A percentile compares a stretch with the other conserved stretches of the same genome.
These are phyloP conservation scores for Colletotrichum sp. DNA, from an alignment of 2,329 filamentous ascomycete genomes.

Conservation along the genomic window DNA sequence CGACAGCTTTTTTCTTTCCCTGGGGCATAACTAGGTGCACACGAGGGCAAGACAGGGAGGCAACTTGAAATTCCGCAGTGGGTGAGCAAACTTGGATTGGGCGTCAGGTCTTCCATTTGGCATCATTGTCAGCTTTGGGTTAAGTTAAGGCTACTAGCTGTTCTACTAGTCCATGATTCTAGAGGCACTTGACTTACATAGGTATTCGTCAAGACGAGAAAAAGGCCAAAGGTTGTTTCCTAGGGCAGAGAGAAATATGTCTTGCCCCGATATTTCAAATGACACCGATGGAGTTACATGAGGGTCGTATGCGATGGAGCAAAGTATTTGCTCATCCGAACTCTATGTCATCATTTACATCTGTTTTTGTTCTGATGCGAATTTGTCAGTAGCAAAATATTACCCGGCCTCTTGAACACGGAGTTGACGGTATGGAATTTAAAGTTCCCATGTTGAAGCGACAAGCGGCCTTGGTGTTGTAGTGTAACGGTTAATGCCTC, in stretches of 20 bases:
- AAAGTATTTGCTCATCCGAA: neutral
- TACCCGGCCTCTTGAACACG: neutral
- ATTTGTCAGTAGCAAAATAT: neutral
- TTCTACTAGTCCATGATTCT: neutral
- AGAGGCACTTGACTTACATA: neutral
- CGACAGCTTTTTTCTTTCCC: neutral
- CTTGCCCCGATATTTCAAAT: neutral
- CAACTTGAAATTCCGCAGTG: neutral
- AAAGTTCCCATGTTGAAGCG: neutral
- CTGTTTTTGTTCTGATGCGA: neutral
- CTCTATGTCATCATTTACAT: neutral
- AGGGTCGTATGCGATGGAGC: neutral
- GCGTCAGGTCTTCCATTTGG: neutral
- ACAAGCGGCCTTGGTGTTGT: neutral
- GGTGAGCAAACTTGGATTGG: neutral
- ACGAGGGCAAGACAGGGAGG: neutral
- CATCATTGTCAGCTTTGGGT: neutral
- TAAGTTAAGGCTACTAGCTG: neutral
- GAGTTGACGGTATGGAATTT: neutral
- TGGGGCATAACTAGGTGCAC: neutral
- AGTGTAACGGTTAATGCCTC: neutral
- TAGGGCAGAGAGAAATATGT: neutral
- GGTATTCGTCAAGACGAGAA: neutral
- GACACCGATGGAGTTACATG: neutral
- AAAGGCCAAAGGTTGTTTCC: neutral